phyloP scores from a whole-genome alignment of 2,329 filamentous ascomycete species.

The Tolypocladium inflatum region DNA sequence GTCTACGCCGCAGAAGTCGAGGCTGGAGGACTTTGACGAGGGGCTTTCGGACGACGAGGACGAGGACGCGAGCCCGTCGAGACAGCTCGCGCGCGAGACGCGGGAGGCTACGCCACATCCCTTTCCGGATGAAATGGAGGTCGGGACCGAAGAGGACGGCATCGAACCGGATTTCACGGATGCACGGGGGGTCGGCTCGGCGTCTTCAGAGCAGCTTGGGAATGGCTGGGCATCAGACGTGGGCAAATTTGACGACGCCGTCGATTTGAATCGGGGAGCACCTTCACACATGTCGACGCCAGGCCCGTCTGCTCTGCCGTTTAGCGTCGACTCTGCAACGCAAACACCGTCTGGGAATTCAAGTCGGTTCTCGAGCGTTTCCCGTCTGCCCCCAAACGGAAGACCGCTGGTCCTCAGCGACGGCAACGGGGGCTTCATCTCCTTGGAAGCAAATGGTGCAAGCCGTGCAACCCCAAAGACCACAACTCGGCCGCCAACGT shows the following conservation, averaged over 20 bases:
- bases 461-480: not conserved
- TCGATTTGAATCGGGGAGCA: not conserved
- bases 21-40: slow-evolving; percentile 18
- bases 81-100: slow-evolving; percentile 16
- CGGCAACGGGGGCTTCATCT: not conserved
- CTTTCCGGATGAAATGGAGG: not conserved
- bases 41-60: slow-evolving; percentile 17
- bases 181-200: no score
- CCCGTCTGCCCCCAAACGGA: not conserved
- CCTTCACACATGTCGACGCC: not conserved
- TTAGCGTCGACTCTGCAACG: not conserved
- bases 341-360: not conserved
- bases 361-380: not conserved
- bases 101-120: slow-evolving; percentile 1
- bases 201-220: not conserved
- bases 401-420: not conserved
- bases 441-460: not conserved
- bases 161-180: not conserved
- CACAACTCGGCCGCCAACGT: not conserved
- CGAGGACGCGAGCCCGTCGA: slow-evolving; percentile 14
- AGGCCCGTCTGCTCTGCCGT: not conserved
- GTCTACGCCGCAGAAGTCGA: slow-evolving; percentile 24
- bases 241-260: not conserved
- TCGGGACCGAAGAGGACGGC: slow-evolving; percentile 1
- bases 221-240: not conserved